phyloP scores from a whole-genome alignment of 2,329 filamentous ascomycete species.

The Neodidymelliopsis sp. region DNA sequence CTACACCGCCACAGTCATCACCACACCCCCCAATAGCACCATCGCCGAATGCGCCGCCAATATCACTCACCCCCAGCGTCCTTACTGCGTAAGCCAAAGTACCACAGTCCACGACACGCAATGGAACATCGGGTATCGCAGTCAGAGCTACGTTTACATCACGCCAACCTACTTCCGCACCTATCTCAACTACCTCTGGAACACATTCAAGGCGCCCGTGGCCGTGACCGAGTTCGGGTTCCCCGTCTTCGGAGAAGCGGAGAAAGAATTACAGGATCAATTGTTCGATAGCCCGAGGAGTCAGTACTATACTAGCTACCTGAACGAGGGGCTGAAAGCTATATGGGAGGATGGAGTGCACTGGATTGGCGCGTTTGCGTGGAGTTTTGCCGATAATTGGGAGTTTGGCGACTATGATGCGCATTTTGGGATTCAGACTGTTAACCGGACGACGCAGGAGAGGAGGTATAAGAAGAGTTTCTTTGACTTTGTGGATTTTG shows the following conservation, averaged over 20 bases:
- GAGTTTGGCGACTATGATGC: slow-evolving; percentile 61
- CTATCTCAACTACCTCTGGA: slow-evolving; percentile 65
- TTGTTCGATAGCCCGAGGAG: slow-evolving; percentile 62
- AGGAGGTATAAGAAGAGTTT: slow-evolving; percentile 65
- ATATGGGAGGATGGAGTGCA: slow-evolving; percentile 65
- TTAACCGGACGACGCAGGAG: slow-evolving; percentile 62
- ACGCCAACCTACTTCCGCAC: slow-evolving; percentile 65
- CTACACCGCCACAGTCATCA: slow-evolving; percentile 65
- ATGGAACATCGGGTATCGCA: slow-evolving; percentile 67
- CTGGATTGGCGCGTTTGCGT: slow-evolving; percentile 63
- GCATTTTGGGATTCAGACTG: slow-evolving; percentile 65
- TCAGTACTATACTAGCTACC: slow-evolving; percentile 62
- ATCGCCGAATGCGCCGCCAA: slow-evolving; percentile 60
- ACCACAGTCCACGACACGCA: slow-evolving; percentile 56
- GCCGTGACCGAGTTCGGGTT: slow-evolving; percentile 66
- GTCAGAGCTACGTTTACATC: slow-evolving; percentile 64
- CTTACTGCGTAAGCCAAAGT: slow-evolving; percentile 62
- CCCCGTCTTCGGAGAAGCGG: slow-evolving; percentile 59
- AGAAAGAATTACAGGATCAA: slow-evolving; percentile 57
- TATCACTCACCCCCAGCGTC: slow-evolving; percentile 54
- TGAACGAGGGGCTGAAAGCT: slow-evolving; percentile 63
- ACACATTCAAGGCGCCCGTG: slow-evolving; percentile 62
- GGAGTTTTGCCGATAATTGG: slow-evolving; percentile 62
- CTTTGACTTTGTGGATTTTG: slow-evolving; percentile 64
- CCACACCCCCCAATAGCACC: slow-evolving; percentile 53